These are phyloP conservation scores for Eremothecium gossypii DNA, from an alignment of 1,139 yeast species.

Conservation along the genomic window DNA sequence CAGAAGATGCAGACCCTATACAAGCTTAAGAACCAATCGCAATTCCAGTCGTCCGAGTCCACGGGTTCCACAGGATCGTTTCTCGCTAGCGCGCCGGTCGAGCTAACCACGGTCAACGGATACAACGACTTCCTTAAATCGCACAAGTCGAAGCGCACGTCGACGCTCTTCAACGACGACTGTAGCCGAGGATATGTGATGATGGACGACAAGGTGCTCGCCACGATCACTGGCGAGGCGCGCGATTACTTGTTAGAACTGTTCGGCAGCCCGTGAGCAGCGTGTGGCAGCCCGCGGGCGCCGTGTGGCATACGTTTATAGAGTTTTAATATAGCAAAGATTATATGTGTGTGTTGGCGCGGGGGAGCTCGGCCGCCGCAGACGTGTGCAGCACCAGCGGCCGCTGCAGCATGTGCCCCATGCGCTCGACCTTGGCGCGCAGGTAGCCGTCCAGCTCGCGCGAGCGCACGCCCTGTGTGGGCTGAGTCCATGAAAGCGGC, in stretches of 20 bases:
- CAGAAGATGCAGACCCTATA: slow-evolving; percentile 10
- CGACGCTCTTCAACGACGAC: slow-evolving; percentile 28
- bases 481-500: slow-evolving; percentile 80
- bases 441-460: slow-evolving; percentile 87
- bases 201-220: slow-evolving; percentile 29
- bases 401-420: slow-evolving; percentile 83
- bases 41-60: slow-evolving; percentile 13
- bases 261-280: slow-evolving; percentile 9
- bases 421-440: slow-evolving; percentile 86
- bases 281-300: background rate
- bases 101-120: slow-evolving; percentile 31
- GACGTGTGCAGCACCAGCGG: slow-evolving; percentile 37
- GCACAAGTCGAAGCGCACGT: slow-evolving; percentile 14
- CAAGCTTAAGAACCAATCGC: slow-evolving; percentile 7
- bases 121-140: slow-evolving; percentile 30
- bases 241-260: slow-evolving; percentile 21
- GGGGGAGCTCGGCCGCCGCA: no score
- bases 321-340: no score
- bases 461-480: slow-evolving; percentile 60
- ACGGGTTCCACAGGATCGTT: slow-evolving; percentile 28
- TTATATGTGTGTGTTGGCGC: no score
- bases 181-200: slow-evolving; percentile 27
- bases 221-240: slow-evolving; percentile 31
- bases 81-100: slow-evolving; percentile 30
- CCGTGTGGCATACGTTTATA: no score